Evolutionary conservation across 2,329 filamentous ascomycete species (phyloP).

Genomic region (Colletotrichum filicis): DNA sequence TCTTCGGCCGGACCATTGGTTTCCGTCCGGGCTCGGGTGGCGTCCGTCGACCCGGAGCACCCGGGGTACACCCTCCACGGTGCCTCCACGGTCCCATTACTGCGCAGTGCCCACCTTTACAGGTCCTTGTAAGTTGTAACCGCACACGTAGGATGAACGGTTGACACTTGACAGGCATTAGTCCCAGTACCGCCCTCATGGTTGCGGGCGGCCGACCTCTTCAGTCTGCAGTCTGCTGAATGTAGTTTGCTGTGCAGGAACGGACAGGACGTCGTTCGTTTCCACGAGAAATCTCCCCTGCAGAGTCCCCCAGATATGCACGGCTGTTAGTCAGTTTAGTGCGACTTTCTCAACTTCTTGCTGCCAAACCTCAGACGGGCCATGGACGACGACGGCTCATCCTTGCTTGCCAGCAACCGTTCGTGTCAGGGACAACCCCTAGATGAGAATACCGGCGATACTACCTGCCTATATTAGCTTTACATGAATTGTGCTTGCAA

Average conservation of each 20-base stretch:
- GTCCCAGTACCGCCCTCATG: too few relatives aligned
- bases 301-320: neutral
- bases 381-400: constrained; percentile 5
- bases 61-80: constrained; percentile 9
- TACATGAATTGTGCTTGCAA: neutral
- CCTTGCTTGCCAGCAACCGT: constrained; percentile 9
- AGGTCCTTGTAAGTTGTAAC: constrained; percentile 7
- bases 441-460: neutral
- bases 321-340: neutral
- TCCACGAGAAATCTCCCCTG: neutral
- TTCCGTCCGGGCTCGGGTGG: neutral
- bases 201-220: neutral
- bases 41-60: neutral
- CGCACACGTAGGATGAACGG: constrained; percentile 11
- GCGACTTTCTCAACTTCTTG: neutral
- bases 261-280: neutral
- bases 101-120: neutral
- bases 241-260: neutral
- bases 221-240: neutral
- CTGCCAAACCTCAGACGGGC: neutral
- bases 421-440: constrained; percentile 9
- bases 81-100: neutral
- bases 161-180: constrained; percentile 3
- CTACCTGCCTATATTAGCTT: constrained; percentile 23
- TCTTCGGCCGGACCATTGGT: constrained; percentile 5